phyloP scores from a whole-genome alignment of 768 basidiomycete species.

The Sporobolomyces phaffii region DNA sequence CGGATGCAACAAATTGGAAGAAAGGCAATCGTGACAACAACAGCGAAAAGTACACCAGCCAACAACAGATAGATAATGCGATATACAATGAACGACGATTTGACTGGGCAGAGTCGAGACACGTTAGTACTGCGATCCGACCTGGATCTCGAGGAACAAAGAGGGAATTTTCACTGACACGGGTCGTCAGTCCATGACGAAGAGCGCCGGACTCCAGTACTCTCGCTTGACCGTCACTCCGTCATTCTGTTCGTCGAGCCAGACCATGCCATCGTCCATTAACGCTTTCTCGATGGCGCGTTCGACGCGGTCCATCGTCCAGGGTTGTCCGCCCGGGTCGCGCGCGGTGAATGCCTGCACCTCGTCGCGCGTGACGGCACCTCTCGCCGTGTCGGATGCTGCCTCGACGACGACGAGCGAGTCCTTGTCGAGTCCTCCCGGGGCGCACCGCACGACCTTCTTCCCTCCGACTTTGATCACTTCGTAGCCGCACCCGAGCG shows the following conservation, averaged over 20 bases:
- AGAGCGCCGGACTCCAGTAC: slow-evolving; percentile 84
- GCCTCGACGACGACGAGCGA: slow-evolving; percentile 67
- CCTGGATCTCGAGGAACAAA: neutral
- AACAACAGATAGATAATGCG: no score
- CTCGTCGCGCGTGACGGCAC: slow-evolving; percentile 28
- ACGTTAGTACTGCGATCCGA: neutral
- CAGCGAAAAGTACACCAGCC: no score
- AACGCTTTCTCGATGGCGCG: slow-evolving; percentile 84
- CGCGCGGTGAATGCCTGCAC: slow-evolving; percentile 21
- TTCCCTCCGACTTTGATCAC: slow-evolving; percentile 66
- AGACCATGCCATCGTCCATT: slow-evolving; percentile 81
- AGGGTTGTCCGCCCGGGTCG: slow-evolving; percentile 59
- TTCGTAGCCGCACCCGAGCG: slow-evolving; percentile 86
- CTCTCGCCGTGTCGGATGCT: slow-evolving; percentile 48
- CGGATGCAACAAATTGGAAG: no score
- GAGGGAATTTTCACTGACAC: neutral
- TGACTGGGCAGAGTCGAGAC: neutral
- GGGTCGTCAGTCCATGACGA: slow-evolving; percentile 49
- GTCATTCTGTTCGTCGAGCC: slow-evolving; percentile 64
- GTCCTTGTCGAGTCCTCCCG: slow-evolving; percentile 83
- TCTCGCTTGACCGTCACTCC: slow-evolving; percentile 52
- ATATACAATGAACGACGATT: neutral
- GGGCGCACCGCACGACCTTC: slow-evolving; percentile 81
- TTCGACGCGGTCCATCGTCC: slow-evolving; percentile 70
- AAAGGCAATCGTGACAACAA: no score